Base-by-base conservation (phyloP, 2,329 filamentous ascomycete genomes). In the Nemania sp. region DNA sequence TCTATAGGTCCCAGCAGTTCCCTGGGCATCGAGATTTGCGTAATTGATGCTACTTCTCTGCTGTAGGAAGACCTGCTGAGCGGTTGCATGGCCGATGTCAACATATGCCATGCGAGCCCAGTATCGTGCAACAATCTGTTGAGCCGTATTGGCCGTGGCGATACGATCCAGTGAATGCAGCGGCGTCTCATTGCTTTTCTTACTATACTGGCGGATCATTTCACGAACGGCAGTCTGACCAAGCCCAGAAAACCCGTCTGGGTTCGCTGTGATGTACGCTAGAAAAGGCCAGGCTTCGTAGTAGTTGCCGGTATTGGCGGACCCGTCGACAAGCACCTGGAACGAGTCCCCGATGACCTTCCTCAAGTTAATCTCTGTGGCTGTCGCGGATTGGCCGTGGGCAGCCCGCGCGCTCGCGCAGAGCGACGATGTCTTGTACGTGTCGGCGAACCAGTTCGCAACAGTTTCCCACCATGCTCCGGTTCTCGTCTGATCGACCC, bases 61-160 rank as follows among this genome's bases (percentile, higher is more conserved):
- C 32, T 59, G 59, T 2, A 74, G 65, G 70, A 79, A 82, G 42
- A 73, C 59, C 0, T 74, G 66, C 18, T 76, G 74, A 0, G 78
- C 78, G 7, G 74, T 74, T 0, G 72, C 59, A 64, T 83, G 78
- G 12, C 78, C 79, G 34, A 83, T 80, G 45, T 83, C 81, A 11
- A 79, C 79, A 62, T 78, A 81, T 4, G 81, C 81, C 81, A 83
- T 83, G 60, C 76, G 76, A 2, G 81, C 81, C 80, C 80, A 83
- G 71, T 83, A 83, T 15, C 74, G 71, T 2, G 75, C 80, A 7
- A 83, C 76, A 9, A 83, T 72, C 9, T 71, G 57, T 12, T 77
- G 74, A 18, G 78, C 76, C 15, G 75, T 71, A 17, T 68, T 70
- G 20, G 72, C 69, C 7, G 63, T 58, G 1, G 76, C 72, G 0